A percentile compares a stretch with the other conserved stretches of the same genome.
Conservation (phyloP, 2,329 filamentous ascomycete species). For the Mycosphaerella sp. region DNA sequence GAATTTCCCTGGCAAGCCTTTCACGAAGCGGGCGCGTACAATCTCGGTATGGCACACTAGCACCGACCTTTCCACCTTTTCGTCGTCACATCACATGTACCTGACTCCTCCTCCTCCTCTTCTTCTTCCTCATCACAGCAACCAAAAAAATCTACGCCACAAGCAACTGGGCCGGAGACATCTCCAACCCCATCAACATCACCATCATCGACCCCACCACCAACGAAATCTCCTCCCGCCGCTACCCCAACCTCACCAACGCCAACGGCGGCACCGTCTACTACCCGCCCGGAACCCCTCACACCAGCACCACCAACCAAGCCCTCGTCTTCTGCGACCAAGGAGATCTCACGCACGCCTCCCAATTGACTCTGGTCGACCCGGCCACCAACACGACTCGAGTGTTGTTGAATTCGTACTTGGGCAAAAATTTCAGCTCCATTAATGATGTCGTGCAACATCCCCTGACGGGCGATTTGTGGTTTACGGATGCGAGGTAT, state of each 20-base stretch:
- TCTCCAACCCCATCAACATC: constrained; percentile 33
- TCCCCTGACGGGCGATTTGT: constrained; percentile 50
- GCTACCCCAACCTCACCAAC: constrained; percentile 26
- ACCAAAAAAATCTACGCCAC: constrained; percentile 40
- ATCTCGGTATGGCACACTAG: constrained; percentile 9
- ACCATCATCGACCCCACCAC: constrained; percentile 30
- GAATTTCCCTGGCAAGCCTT: constrained; percentile 29
- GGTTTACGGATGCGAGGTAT: constrained; percentile 58
- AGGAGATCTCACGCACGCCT: constrained; percentile 26
- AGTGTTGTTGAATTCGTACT: constrained; percentile 52
- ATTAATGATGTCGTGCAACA: constrained; percentile 53
- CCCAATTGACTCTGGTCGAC: constrained; percentile 28
- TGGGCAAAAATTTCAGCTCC: constrained; percentile 56
- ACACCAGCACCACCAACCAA: constrained; percentile 29
- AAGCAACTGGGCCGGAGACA: constrained; percentile 34
- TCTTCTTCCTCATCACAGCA: constrained; percentile 2
- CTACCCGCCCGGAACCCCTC: constrained; percentile 29
- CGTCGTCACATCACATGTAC: no score
- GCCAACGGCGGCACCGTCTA: constrained; percentile 30
- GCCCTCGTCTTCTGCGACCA: constrained; percentile 33
- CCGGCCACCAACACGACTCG: constrained; percentile 24
- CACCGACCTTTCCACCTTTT: no score
- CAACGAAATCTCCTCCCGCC: constrained; percentile 25
- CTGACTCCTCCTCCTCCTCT: no score
- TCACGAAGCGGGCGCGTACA: constrained; percentile 38